phyloP scores from a whole-genome alignment of 305 asterid genomes.

The Caryopteris hybrid region DNA sequence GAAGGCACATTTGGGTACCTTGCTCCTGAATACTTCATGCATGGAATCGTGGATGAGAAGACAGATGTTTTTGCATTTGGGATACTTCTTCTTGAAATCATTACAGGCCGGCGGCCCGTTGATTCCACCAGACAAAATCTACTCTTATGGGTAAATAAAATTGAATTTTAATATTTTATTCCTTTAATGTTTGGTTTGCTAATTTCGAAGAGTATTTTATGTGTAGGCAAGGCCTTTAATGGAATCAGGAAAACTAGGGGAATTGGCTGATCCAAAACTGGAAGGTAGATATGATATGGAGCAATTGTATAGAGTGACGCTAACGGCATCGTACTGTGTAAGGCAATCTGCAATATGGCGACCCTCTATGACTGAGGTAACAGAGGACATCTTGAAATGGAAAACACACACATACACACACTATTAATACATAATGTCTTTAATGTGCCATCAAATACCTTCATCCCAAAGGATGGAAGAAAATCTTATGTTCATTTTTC shows the following conservation, averaged over 20 bases:
- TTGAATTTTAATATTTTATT: neutral
- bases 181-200: neutral
- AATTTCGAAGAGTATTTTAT: neutral
- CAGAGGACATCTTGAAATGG: too few relatives aligned
- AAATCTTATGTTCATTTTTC: neutral
- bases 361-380: constrained; percentile 82
- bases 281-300: constrained; percentile 53
- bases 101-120: constrained; percentile 75
- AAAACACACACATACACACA: too few relatives aligned
- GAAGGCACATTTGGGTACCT: constrained; percentile 87
- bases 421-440: too few relatives aligned
- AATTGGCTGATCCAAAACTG: constrained; percentile 63
- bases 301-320: constrained; percentile 51
- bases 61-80: constrained; percentile 82
- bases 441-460: too few relatives aligned
- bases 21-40: constrained; percentile 86
- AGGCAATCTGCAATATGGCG: constrained; percentile 65
- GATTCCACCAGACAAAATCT: constrained; percentile 51
- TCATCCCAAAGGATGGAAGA: too few relatives aligned
- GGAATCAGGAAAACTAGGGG: constrained; percentile 63
- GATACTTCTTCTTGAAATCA: constrained; percentile 61
- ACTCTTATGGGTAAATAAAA: constrained; percentile 59
- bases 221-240: constrained; percentile 72
- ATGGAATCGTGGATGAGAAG: constrained; percentile 83
- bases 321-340: constrained; percentile 71